These are phyloP conservation scores for Neurospora sublineolata DNA, from an alignment of 495 filamentous ascomycete genomes.

Conservation along the genomic window DNA sequence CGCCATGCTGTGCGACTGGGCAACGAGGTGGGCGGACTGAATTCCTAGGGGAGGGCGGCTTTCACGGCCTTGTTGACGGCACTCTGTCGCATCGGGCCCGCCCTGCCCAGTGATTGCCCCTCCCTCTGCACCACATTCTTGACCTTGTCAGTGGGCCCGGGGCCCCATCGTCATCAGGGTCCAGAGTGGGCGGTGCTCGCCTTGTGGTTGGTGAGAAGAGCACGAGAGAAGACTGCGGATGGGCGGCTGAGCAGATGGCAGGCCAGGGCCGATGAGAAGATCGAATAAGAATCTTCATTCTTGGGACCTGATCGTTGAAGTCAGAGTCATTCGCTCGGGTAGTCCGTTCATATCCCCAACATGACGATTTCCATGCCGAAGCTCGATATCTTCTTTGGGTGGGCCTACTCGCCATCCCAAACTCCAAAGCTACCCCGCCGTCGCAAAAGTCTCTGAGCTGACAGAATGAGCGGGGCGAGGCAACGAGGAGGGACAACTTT, in stretches of 20 bases:
- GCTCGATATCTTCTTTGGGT: not conserved
- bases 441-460: not conserved
- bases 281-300: not conserved
- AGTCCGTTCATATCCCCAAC: not conserved
- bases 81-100: not conserved
- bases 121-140: conserved; percentile 5
- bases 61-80: not conserved
- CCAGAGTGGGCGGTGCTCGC: not conserved
- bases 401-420: not conserved
- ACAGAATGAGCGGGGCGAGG: not conserved
- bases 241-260: not conserved
- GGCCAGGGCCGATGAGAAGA: not conserved
- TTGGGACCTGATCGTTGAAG: not conserved
- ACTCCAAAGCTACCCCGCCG: not conserved
- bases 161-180: conserved; percentile 17
- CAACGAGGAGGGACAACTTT: not conserved
- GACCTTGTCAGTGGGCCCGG: conserved; percentile 14
- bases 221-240: not conserved
- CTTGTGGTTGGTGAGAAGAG: not conserved
- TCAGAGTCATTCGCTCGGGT: not conserved
- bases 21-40: not conserved
- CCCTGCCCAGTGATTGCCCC: not conserved
- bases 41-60: not conserved
- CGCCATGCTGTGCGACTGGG: not conserved
- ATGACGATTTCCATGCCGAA: not conserved